These are phyloP conservation scores for Gamsiella multidivaricata DNA, from an alignment of 192 early-diverging fungal species.

Conservation along the genomic window DNA sequence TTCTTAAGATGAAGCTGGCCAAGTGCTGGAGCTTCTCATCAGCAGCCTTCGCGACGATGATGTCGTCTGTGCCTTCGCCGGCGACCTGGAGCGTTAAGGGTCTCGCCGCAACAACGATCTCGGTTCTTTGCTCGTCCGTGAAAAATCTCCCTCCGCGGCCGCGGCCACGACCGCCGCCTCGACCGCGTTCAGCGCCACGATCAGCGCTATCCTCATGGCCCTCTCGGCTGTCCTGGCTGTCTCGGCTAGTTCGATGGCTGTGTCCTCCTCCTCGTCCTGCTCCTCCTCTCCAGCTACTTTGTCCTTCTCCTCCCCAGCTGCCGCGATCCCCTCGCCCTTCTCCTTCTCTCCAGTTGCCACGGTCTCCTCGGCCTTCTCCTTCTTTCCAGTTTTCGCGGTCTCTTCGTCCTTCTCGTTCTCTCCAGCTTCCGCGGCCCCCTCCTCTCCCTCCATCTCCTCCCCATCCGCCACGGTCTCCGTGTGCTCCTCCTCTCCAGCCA, in stretches of 20 bases:
- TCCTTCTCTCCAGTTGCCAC: not conserved
- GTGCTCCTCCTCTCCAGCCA: too few relatives aligned
- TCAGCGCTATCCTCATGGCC: not conserved
- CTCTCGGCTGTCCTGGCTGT: not conserved
- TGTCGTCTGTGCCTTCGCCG: constrained; percentile 42
- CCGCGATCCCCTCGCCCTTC: not conserved
- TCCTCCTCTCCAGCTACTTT: too few relatives aligned
- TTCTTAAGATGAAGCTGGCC: constrained; percentile 9
- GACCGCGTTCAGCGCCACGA: not conserved
- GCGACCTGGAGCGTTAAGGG: constrained; percentile 18
- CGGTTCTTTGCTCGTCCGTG: not conserved
- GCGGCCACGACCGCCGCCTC: not conserved
- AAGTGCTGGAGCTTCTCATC: constrained; percentile 1
- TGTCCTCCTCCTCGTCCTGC: not conserved
- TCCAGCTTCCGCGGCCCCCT: too few relatives aligned
- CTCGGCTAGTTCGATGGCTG: too few relatives aligned
- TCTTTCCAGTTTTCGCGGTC: not conserved
- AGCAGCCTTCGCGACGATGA: constrained; percentile 16
- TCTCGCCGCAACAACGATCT: constrained; percentile 9
- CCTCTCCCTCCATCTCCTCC: too few relatives aligned
- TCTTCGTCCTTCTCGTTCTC: too few relatives aligned
- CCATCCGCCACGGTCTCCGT: too few relatives aligned
- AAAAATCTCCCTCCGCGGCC: not conserved
- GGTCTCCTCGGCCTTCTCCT: not conserved
- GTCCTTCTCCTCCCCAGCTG: not conserved